These are phyloP conservation scores for Paxillus ammoniavirescens DNA, from an alignment of 768 basidiomycete genomes.

Conservation along the genomic window DNA sequence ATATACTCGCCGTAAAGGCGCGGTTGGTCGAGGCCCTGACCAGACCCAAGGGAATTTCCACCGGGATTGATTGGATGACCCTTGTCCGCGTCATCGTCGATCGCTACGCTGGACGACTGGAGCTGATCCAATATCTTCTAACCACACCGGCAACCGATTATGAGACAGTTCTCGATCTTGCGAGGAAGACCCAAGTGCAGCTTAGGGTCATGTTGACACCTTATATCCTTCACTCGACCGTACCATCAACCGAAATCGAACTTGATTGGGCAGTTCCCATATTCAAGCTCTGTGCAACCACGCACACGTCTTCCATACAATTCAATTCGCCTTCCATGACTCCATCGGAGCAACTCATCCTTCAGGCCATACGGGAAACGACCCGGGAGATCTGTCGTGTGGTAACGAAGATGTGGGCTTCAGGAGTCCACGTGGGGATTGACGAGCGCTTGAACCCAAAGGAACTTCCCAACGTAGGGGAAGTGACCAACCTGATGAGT, in stretches of 20 bases:
- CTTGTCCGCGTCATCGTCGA: conserved; percentile 38
- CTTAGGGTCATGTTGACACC: conserved; percentile 18
- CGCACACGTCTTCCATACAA: conserved; percentile 5
- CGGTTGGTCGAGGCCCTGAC: conserved; percentile 2
- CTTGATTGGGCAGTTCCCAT: conserved; percentile 8
- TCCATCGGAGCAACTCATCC: conserved; percentile 11
- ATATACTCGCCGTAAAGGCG: conserved; percentile 1
- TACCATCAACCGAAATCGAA: background rate
- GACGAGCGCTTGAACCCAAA: background rate
- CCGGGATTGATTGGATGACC: conserved; percentile 42
- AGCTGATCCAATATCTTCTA: conserved; percentile 38
- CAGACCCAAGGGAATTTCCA: conserved; percentile 9
- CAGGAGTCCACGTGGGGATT: conserved; percentile 13
- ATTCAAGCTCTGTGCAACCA: conserved; percentile 9
- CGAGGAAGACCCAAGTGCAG: conserved; percentile 12
- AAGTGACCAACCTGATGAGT: conserved; percentile 1
- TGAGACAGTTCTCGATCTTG: conserved; percentile 6
- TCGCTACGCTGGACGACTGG: conserved; percentile 42
- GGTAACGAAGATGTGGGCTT: conserved; percentile 18
- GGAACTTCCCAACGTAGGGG: background rate
- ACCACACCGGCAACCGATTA: conserved; percentile 16
- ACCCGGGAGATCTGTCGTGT: conserved; percentile 19
- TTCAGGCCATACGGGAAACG: conserved; percentile 10
- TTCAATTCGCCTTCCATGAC: conserved; percentile 4
- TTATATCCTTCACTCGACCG: conserved; percentile 5